Percentiles rank a stretch among this genome's conserved stretches.
phyloP scores from a whole-genome alignment of 192 early-diverging fungal genomes.

The Entomortierella parvispora region DNA sequence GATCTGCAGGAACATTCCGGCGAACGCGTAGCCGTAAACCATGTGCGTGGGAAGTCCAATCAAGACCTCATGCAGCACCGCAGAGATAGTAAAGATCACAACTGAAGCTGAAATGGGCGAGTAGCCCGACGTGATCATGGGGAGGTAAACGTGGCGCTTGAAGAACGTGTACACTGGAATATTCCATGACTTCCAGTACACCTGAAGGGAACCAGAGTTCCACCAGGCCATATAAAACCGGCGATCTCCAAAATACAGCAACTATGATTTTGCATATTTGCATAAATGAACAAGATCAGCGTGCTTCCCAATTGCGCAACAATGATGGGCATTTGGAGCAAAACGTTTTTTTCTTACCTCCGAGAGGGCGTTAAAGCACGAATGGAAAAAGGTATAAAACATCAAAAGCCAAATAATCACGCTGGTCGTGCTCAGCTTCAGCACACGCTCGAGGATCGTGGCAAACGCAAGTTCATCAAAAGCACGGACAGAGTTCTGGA shows the following conservation, averaged over 20 bases:
- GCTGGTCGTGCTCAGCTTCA: conserved; percentile 83
- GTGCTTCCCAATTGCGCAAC: too few species aligned
- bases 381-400: conserved; percentile 89
- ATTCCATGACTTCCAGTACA: conserved; percentile 95
- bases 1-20: conserved; percentile 82
- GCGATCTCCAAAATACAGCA: conserved; percentile 88
- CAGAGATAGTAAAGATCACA: conserved; percentile 84
- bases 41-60: conserved; percentile 87
- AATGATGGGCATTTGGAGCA: too few species aligned
- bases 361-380: conserved; percentile 81
- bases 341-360: conserved; percentile 57
- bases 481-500: conserved; percentile 78
- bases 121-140: conserved; percentile 74
- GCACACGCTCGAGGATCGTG: conserved; percentile 81
- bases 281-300: too few species aligned
- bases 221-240: conserved; percentile 92
- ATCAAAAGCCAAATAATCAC: conserved; percentile 91
- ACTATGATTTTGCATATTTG: too few species aligned
- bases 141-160: conserved; percentile 90
- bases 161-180: conserved; percentile 87
- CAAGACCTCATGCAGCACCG: conserved; percentile 86
- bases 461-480: conserved; percentile 74
- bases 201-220: conserved; percentile 80
- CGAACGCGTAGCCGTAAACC: conserved; percentile 84
- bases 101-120: conserved; percentile 66